Base-by-base conservation (phyloP, 768 basidiomycete species). In the Amyloporia xantha region DNA sequence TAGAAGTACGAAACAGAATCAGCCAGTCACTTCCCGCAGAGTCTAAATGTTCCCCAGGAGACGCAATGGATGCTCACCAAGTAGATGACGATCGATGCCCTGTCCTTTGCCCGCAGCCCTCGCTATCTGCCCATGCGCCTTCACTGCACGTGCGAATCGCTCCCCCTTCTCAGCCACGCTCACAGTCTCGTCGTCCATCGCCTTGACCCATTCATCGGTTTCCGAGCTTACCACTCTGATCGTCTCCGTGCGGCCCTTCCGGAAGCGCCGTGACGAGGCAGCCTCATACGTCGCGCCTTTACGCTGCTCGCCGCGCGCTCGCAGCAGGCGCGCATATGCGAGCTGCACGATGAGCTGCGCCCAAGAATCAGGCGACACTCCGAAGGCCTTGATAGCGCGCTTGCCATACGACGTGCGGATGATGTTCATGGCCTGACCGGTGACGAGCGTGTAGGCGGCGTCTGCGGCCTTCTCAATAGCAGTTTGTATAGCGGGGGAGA, bases 321-420 rank as follows among this genome's bases (percentile, higher is more conserved):
- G 71, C 25, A 83, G 67, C 27, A 91, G 74, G 1, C 92, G 78
- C 49, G 73, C 77, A 65, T 93, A 93, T 5, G 93, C 94, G 40
- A 97, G 71, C 63, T 97, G 94, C 43, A 94, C 75, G 60, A 92
- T 70, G 78, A 96, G 82, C 69, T 97, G 94, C 40, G 88, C 84
- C 91, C 92, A 96, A 23, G 87, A 87, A 61, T 97, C 94, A 2
- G 94, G 94, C 36, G 91, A 90, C n/a, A 87, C 81, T 27, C 86
- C 82, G 57, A 89, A 91, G 12, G 74, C 68, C 73, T 95, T 96
- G 70, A 95, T 89, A 15, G 79, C 77, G 38, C 77, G 77, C 66
- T 93, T 95, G 27, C 94, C 94, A 58, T 94, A 97, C 1, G 69
- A 63, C 1, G 89, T 91, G 35, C 77, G 70, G 50, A 77, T 64